These are phyloP conservation scores for Hortaea werneckii DNA, from an alignment of 2,329 filamentous ascomycete genomes.

Conservation along the genomic window DNA sequence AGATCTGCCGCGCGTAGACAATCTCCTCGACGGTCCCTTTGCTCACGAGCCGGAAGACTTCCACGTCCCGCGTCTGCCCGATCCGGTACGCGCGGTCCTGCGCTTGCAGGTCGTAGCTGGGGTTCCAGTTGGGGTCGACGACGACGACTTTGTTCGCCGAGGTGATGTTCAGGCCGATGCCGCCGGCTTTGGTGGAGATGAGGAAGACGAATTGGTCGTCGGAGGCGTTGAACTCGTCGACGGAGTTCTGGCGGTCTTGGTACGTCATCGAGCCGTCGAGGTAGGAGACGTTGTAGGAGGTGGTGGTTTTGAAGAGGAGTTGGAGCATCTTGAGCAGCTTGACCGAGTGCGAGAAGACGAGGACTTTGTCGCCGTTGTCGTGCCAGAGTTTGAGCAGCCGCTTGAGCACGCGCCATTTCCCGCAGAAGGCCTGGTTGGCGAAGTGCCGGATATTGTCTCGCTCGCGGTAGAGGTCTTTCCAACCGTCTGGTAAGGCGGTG, in stretches of 20 bases:
- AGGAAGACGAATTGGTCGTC: constrained; percentile 85
- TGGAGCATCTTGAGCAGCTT: constrained; percentile 73
- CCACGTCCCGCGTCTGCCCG: constrained; percentile 82
- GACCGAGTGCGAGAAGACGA: constrained; percentile 91
- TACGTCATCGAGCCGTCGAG: constrained; percentile 77
- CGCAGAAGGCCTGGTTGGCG: constrained; percentile 83
- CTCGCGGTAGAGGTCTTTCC: constrained; percentile 62
- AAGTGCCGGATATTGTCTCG: constrained; percentile 72
- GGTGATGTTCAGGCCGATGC: constrained; percentile 90
- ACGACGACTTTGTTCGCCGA: constrained; percentile 97
- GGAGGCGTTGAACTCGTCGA: constrained; percentile 87
- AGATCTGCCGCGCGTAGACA: constrained; percentile 92
- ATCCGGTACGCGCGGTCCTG: constrained; percentile 96
- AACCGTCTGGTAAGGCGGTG: constrained; percentile 62
- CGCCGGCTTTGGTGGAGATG: constrained; percentile 87
- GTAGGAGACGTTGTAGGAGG: constrained; percentile 79
- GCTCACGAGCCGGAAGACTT: constrained; percentile 86
- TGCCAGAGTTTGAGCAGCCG: constrained; percentile 87
- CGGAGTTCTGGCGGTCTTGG: constrained; percentile 66
- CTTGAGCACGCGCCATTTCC: constrained; percentile 89
- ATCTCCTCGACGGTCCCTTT: constrained; percentile 94
- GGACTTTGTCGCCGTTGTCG: constrained; percentile 78
- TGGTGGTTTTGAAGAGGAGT: constrained; percentile 73
- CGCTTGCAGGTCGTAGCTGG: constrained; percentile 84
- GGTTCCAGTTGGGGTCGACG: constrained; percentile 96